Conservation (phyloP, 306 rosid species). For the Vicia faba region DNA sequence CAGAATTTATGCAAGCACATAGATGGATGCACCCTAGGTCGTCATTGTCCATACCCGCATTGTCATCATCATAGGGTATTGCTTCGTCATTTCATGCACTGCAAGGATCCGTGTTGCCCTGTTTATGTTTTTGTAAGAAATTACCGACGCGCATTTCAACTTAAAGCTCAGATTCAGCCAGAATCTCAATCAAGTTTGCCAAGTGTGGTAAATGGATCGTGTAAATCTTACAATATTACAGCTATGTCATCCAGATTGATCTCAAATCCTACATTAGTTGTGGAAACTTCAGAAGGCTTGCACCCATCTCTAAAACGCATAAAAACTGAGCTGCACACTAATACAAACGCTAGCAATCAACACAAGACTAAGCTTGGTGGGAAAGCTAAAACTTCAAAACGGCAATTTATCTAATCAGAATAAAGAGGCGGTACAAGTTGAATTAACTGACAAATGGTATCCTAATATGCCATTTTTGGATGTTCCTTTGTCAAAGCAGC, state of each 20-base stretch:
- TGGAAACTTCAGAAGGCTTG: slow-evolving; percentile 66
- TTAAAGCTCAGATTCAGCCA: slow-evolving; percentile 41
- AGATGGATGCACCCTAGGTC: slow-evolving; percentile 46
- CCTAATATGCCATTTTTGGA: too few relatives aligned
- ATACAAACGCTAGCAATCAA: too few relatives aligned
- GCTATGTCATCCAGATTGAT: too few relatives aligned
- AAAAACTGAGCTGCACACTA: slow-evolving; percentile 78
- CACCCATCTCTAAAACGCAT: slow-evolving; percentile 81
- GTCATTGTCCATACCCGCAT: slow-evolving; percentile 56
- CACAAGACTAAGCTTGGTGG: too few relatives aligned
- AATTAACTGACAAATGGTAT: too few relatives aligned
- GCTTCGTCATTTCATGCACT: slow-evolving; percentile 67
- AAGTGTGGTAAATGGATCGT: too few relatives aligned
- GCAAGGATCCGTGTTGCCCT: slow-evolving; percentile 71
- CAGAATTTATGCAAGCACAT: slow-evolving; percentile 80
- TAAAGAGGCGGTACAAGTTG: too few relatives aligned
- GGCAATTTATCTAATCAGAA: too few relatives aligned
- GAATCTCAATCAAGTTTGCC: slow-evolving; percentile 59
- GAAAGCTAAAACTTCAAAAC: too few relatives aligned
- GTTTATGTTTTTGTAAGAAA: slow-evolving; percentile 78
- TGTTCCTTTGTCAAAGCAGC: too few relatives aligned
- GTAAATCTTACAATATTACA: too few relatives aligned
- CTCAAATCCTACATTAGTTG: too few relatives aligned
- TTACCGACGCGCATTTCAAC: slow-evolving; percentile 45
- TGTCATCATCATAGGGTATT: slow-evolving; percentile 73